Conservation (phyloP, 2,329 filamentous ascomycete genomes). For the Aspergillus sp. region DNA sequence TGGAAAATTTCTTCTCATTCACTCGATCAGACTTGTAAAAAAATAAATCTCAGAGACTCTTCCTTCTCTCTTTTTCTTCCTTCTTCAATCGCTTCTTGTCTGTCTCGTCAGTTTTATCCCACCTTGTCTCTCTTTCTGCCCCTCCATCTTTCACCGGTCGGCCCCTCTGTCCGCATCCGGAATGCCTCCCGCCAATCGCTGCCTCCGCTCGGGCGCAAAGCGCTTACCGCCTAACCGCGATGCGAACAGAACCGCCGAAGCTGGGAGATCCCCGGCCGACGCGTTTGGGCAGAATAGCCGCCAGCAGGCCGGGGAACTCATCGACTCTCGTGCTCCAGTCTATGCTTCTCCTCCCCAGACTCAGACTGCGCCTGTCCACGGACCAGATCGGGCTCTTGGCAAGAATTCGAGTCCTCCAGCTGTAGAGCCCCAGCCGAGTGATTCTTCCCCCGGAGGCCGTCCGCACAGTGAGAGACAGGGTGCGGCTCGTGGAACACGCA, state of each 20-base stretch:
- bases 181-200: slow-evolving; percentile 15
- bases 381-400: too few relatives aligned
- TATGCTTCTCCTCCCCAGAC: too few relatives aligned
- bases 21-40: too few relatives aligned
- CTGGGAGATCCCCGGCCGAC: neutral
- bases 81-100: neutral
- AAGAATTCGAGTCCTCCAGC: neutral
- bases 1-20: too few relatives aligned
- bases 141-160: slow-evolving; percentile 3
- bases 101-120: neutral
- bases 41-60: neutral
- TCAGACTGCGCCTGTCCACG: too few relatives aligned
- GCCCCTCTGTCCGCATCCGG: slow-evolving; percentile 9
- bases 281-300: neutral
- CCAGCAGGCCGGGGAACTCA: neutral
- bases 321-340: too few relatives aligned
- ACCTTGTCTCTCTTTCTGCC: slow-evolving; percentile 3
- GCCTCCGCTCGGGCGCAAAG: slow-evolving; percentile 6
- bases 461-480: slow-evolving; percentile 14
- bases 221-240: slow-evolving; percentile 8
- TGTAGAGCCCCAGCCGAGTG: neutral
- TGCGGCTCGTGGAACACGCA: slow-evolving; percentile 21
- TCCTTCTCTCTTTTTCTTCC: slow-evolving; percentile 1
- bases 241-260: neutral
- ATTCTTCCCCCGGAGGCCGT: neutral